Evolutionary conservation across 495 filamentous ascomycete genomes (phyloP).

Genomic region (Aspergillus asperescens): DNA sequence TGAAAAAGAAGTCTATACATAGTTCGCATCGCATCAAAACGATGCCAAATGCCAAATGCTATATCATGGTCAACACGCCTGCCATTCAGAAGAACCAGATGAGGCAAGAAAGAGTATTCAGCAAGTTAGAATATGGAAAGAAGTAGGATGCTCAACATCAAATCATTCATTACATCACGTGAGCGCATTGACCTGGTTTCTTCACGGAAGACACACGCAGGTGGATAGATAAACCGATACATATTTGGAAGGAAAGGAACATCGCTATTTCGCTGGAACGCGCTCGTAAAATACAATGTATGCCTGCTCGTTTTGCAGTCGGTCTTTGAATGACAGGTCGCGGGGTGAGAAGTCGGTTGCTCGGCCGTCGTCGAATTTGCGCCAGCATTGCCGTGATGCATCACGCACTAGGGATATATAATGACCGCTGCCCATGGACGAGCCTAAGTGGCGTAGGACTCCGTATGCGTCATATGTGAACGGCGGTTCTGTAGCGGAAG

Average conservation of each 20-base stretch:
- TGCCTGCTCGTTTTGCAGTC: slow-evolving; percentile 57
- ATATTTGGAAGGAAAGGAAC: background rate
- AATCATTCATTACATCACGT: slow-evolving; percentile 8
- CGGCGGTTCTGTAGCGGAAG: slow-evolving; percentile 53
- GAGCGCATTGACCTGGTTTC: slow-evolving; percentile 1
- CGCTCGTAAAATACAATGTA: slow-evolving; percentile 66
- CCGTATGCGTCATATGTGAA: slow-evolving; percentile 70
- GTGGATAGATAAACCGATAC: background rate
- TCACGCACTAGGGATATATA: slow-evolving; percentile 64
- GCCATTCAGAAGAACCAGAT: background rate
- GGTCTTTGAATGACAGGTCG: slow-evolving; percentile 40
- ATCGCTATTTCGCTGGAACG: slow-evolving; percentile 43
- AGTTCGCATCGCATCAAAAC: background rate
- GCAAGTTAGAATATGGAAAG: background rate
- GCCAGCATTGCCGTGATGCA: slow-evolving; percentile 56
- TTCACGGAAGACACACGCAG: background rate
- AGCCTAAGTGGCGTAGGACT: slow-evolving; percentile 63
- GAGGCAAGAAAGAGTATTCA: background rate
- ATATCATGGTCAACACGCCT: slow-evolving; percentile 14
- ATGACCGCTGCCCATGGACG: slow-evolving; percentile 59
- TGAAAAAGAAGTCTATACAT: slow-evolving; percentile 4
- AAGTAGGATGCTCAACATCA: background rate
- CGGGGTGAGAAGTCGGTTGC: slow-evolving; percentile 54
- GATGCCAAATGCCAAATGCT: slow-evolving; percentile 1
- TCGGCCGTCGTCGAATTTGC: slow-evolving; percentile 59